Percentiles rank a stretch among this genome's conserved stretches.
These are phyloP conservation scores for Aspergillus oerlinghausenensis DNA, from an alignment of 2,329 filamentous ascomycete species.

Conservation along the genomic window DNA sequence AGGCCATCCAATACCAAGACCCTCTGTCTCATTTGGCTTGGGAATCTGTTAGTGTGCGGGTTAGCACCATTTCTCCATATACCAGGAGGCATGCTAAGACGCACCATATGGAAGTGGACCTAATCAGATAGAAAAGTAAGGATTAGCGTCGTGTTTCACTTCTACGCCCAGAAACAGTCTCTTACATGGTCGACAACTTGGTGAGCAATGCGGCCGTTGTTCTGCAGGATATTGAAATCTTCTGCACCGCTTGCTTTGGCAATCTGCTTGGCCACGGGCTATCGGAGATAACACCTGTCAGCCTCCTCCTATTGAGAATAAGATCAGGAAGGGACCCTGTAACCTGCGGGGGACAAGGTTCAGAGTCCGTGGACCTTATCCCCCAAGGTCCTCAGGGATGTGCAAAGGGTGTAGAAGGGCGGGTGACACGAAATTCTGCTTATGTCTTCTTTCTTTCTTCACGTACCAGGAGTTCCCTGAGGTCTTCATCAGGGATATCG, in stretches of 20 bases:
- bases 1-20: constrained; percentile 77
- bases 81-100: constrained; percentile 14
- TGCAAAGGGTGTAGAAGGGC: constrained; percentile 3
- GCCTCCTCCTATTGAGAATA: not conserved
- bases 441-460: not conserved
- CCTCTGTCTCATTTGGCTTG: constrained; percentile 80
- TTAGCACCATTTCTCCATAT: not conserved
- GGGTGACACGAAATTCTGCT: not conserved
- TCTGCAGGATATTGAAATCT: constrained; percentile 93
- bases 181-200: constrained; percentile 87
- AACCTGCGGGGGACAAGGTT: not conserved
- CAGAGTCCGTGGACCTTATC: not conserved
- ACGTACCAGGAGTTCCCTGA: constrained; percentile 73
- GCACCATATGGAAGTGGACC: constrained; percentile 92
- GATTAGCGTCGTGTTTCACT: constrained; percentile 1
- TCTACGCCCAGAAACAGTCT: constrained; percentile 12
- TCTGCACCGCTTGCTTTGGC: constrained; percentile 68
- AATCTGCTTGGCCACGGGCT: constrained; percentile 83
- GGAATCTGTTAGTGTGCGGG: constrained; percentile 62
- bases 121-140: constrained; percentile 28
- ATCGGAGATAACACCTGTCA: not conserved
- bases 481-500: constrained; percentile 86
- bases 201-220: constrained; percentile 88
- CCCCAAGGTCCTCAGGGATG: constrained; percentile 23
- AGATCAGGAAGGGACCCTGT: not conserved